A percentile compares a stretch with the other conserved stretches of the same genome.
Evolutionary conservation across 805 yeast species (phyloP).

Genomic region (Lachancea sp.): DNA sequence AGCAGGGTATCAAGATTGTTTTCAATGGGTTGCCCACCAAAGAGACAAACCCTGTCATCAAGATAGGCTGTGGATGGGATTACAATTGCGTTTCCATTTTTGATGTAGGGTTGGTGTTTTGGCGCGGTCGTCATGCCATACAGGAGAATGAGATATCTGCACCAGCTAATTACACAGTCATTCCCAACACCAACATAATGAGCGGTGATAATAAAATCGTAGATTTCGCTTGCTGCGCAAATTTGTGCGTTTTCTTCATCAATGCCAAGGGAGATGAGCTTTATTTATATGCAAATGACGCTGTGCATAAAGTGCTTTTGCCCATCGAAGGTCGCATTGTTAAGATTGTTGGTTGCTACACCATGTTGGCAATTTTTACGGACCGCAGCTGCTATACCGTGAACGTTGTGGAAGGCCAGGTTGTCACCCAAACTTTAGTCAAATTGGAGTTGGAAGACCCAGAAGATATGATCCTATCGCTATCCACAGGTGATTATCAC

Average conservation of each 20-base stretch:
- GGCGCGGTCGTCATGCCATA: conserved; percentile 40
- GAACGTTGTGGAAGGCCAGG: conserved; percentile 15
- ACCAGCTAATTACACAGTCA: conserved; percentile 36
- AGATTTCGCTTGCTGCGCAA: conserved; percentile 48
- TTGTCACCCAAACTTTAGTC: conserved; percentile 12
- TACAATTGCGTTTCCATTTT: conserved; percentile 44
- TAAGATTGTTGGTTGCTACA: conserved; percentile 50
- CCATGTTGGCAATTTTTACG: conserved; percentile 49
- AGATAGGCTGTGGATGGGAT: conserved; percentile 65
- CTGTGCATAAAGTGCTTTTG: conserved; percentile 16
- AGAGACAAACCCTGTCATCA: conserved; percentile 33
- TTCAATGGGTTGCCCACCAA: conserved; percentile 31
- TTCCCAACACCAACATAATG: conserved; percentile 42
- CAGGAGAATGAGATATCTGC: conserved; percentile 28
- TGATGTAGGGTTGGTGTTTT: conserved; percentile 49
- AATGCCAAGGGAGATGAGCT: conserved; percentile 39
- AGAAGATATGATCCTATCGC: conserved; percentile 42
- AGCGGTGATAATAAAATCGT: conserved; percentile 34
- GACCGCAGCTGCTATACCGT: conserved; percentile 37
- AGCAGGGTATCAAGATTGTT: conserved; percentile 39
- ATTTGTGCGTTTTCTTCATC: conserved; percentile 46
- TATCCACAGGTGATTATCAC: conserved; percentile 71
- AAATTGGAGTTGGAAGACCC: conserved; percentile 30
- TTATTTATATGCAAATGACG: conserved; percentile 28
- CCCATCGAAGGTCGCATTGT: conserved; percentile 34